Percentiles rank a stretch among this genome's conserved stretches.
Conservation (phyloP, 805 yeast species). For the Debaryomyces prosopidis region DNA sequence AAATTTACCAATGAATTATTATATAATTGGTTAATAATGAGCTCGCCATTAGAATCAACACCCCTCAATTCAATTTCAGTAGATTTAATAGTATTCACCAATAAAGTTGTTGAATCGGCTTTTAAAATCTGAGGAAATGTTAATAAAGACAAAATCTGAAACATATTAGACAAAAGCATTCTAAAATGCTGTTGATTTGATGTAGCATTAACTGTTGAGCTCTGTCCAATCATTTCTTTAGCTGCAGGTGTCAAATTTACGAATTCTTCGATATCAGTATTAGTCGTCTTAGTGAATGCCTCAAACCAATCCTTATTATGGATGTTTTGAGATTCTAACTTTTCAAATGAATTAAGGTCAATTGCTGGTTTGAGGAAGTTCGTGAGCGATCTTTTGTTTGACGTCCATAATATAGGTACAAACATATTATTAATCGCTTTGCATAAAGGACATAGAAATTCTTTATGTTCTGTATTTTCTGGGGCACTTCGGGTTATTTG, state of each 20-base stretch:
- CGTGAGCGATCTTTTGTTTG: slow-evolving; percentile 39
- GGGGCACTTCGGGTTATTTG: slow-evolving; percentile 85
- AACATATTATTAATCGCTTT: slow-evolving; percentile 83
- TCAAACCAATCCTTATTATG: slow-evolving; percentile 25
- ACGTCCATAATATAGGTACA: slow-evolving; percentile 68
- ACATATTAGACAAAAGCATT: slow-evolving; percentile 32
- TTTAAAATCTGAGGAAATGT: slow-evolving; percentile 40
- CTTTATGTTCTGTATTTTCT: slow-evolving; percentile 66
- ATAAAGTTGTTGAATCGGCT: slow-evolving; percentile 34
- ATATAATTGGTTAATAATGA: slow-evolving; percentile 58
- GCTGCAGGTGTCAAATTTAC: slow-evolving; percentile 27
- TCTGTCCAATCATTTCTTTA: slow-evolving; percentile 26
- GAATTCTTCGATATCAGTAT: slow-evolving; percentile 22
- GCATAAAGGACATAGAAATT: slow-evolving; percentile 88
- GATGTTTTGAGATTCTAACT: slow-evolving; percentile 11
- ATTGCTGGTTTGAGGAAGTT: slow-evolving; percentile 18
- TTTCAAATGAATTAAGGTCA: slow-evolving; percentile 13
- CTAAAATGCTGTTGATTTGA: slow-evolving; percentile 26
- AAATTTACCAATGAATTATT: slow-evolving; percentile 61
- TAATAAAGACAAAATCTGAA: slow-evolving; percentile 32
- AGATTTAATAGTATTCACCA: slow-evolving; percentile 61
- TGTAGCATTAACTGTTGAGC: slow-evolving; percentile 10
- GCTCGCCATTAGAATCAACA: slow-evolving; percentile 35
- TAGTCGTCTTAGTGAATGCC: slow-evolving; percentile 18
- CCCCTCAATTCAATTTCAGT: slow-evolving; percentile 69